Conservation (phyloP, 768 basidiomycete species). For the Leccinum arenicola region DNA sequence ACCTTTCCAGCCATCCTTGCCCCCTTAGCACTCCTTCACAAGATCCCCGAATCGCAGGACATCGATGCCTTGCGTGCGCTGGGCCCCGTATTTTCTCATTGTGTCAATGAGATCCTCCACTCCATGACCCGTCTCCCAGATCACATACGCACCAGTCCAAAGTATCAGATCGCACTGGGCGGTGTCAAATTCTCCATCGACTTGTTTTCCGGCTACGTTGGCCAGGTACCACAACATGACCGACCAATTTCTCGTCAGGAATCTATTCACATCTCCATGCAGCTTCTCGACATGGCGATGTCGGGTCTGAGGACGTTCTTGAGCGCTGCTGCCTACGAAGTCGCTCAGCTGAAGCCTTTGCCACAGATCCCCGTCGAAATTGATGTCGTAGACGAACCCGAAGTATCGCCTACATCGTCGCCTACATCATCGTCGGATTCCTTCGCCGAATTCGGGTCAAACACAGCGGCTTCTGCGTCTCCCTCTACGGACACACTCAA, state of each 20-base stretch:
- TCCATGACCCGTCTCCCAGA: slow-evolving; percentile 25
- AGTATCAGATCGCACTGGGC: slow-evolving; percentile 21
- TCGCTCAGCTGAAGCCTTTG: slow-evolving; percentile 27
- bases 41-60: slow-evolving; percentile 23
- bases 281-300: slow-evolving; percentile 32
- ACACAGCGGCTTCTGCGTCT: not conserved
- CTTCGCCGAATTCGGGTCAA: slow-evolving; percentile 4
- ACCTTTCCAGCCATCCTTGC: slow-evolving; percentile 37
- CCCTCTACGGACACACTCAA: slow-evolving; percentile 1
- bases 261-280: slow-evolving; percentile 19
- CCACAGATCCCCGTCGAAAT: slow-evolving; percentile 20
- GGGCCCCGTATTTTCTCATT: slow-evolving; percentile 20
- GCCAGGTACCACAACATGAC: slow-evolving; percentile 4
- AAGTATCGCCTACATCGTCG: not conserved
- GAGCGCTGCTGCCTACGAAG: slow-evolving; percentile 27
- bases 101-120: slow-evolving; percentile 27
- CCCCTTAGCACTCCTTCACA: slow-evolving; percentile 28
- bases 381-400: slow-evolving; percentile 3
- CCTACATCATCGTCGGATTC: slow-evolving; percentile 1
- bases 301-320: slow-evolving; percentile 33
- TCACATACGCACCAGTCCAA: slow-evolving; percentile 18
- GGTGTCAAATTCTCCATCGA: slow-evolving; percentile 22
- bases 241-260: slow-evolving; percentile 5
- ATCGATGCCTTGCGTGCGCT: slow-evolving; percentile 29
- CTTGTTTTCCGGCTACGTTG: slow-evolving; percentile 23